Conservation (phyloP, 2,329 filamentous ascomycete species). For the Talaromyces sp. region DNA sequence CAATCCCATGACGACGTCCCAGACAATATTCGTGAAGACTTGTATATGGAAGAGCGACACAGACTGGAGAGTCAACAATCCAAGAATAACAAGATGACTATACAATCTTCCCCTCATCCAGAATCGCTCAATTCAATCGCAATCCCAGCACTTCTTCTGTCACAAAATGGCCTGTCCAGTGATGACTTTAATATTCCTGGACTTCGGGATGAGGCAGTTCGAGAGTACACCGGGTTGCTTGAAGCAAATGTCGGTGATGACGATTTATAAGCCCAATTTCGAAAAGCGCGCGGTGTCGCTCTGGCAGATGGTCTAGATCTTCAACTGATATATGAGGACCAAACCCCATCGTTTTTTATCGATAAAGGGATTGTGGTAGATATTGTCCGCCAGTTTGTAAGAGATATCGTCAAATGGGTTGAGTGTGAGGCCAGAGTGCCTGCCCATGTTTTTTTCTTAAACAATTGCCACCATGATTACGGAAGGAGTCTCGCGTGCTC, state of each 20-base stretch:
- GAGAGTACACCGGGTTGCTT: constrained; percentile 10
- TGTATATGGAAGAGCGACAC: constrained; percentile 15
- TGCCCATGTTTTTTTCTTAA: too few species aligned
- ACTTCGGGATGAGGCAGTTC: constrained; percentile 8
- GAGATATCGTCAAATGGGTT: neutral
- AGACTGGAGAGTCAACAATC: constrained; percentile 9
- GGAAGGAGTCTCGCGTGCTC: too few species aligned
- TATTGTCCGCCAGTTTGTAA: constrained; percentile 1
- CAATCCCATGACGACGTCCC: constrained; percentile 13
- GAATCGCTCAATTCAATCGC: neutral
- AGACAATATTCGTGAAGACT: constrained; percentile 11
- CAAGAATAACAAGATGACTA: constrained; percentile 13
- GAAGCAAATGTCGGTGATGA: constrained; percentile 10
- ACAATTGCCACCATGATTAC: too few species aligned
- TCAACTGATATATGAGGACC: constrained; percentile 14
- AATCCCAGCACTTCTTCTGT: neutral
- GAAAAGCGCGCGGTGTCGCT: constrained; percentile 11
- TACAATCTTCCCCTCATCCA: constrained; percentile 4
- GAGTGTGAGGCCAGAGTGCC: too few species aligned
- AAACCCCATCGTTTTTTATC: constrained; percentile 2
- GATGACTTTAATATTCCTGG: constrained; percentile 9
- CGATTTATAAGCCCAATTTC: constrained; percentile 14
- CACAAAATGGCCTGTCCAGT: neutral
- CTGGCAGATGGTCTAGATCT: constrained; percentile 15
- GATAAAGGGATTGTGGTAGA: neutral